Evolutionary conservation across 495 filamentous ascomycete species (phyloP), one percentile per base, ranked within the genome.

Genomic region (Sordaria brevicollis): DNA sequence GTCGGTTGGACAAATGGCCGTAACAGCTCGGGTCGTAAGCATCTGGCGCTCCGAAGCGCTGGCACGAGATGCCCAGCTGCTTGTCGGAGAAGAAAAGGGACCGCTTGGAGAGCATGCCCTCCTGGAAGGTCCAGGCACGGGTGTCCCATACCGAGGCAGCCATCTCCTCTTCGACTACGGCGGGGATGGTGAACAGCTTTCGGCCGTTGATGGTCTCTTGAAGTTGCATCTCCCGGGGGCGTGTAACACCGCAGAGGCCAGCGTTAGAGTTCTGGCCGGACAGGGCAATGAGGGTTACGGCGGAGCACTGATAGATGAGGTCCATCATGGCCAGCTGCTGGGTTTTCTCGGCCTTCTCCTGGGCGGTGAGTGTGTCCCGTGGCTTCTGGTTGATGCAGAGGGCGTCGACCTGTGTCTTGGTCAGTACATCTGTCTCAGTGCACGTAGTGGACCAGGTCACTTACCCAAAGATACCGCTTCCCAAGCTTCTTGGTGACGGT

Each of bases 341-440:
- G 2, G 65, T 21, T 29, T 73, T 73, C 13, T 68, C 69, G 11
- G 33, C 66, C 35, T 37, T 29, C 19, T 76, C 68, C 13, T 65
- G 33, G 3, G 37, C 54, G 1, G 67, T 69, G 2, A 73, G 70
- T 15, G 68, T 72, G 6, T 62, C 2, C 49, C 49, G 33, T 0
- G 68, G 68, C 3, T 43, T 73, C 37, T 76, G 74, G 35, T 74
- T 71, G 43, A 75, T 72, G 43, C 71, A 76, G 5, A 76, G 67
- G 10, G 67, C 75, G 43, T 76, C 73, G 1, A 76, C 65, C 70
- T 73, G 37, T 9, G 2, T 9, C 4, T 33, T 54, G 6, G 67
- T 67, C 29, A 33, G 35, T 31, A n/a, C n/a, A 25, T 38, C 17
- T 34, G 33, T n/a, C n/a, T 65, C 21, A 19, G 17, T 1, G 31